Evolutionary conservation across 1,284 basidiomycete genomes (phyloP), one percentile per base, ranked within the genome.

Genomic region (Mycena sp.): DNA sequence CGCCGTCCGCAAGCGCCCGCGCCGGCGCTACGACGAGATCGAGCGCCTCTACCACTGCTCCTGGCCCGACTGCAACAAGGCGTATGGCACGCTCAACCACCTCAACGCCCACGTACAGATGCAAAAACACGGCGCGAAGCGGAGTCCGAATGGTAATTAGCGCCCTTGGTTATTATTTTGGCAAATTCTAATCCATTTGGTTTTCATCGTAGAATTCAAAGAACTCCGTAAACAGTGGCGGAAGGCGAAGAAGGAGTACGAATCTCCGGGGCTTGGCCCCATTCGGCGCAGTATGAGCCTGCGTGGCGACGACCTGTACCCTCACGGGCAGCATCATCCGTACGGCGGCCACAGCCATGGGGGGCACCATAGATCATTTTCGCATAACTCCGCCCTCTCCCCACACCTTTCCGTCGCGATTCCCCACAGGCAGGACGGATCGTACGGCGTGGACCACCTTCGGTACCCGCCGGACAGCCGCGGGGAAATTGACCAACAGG

Each of bases 201-300:
- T 44, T 57, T 54, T 60, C 60, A 39, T 63, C 50, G 48, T 48
- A 97, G 97, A 99, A 85, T 99, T 99, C 87, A 98, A 98, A 81
- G 97, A 98, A 78, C 92, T 98, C 80, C 91, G 97, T 74, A 98
- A 97, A 81, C 93, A 95, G 76, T 98, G 96, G 96, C 91, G 96
- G 67, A 95, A 95, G 83, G 90, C 92, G 77, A 98, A 97, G 86
- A 95, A 96, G 82, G 94, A 95, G 76, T 80, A 84, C 20, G 86
- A 86, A 66, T 74, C 76, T 0, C 67, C 71, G 67, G 59, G 63
- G 54, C 55, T 69, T 54, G 72, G 69, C 39, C 67, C 69, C 30
- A 67, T 73, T 13, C 66, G 67, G 44, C 65, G 72, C 63, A 68
- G 62, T 38, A 73, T 73, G 70, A 71, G 72, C 50, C 63, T 68